These are phyloP conservation scores for Suillus alpinus DNA, from an alignment of 768 basidiomycete species.

Conservation along the genomic window DNA sequence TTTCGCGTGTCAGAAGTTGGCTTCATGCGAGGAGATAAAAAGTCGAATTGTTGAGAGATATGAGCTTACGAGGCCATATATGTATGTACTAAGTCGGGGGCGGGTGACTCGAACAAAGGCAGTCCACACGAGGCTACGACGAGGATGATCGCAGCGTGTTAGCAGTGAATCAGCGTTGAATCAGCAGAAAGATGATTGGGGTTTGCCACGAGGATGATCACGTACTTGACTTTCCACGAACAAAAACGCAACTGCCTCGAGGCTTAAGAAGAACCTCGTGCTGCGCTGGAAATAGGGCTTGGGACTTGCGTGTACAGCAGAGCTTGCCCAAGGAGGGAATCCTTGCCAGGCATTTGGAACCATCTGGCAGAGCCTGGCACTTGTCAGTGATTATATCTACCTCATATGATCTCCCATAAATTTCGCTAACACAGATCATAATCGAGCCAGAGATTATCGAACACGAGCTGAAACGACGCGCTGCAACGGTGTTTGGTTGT, in stretches of 20 bases:
- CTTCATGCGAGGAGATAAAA: slow-evolving; percentile 39
- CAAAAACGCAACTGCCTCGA: slow-evolving; percentile 15
- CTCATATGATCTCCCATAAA: slow-evolving; percentile 5
- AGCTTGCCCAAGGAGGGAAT: slow-evolving; percentile 1
- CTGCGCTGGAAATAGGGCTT: slow-evolving; percentile 5
- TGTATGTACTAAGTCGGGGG: background rate
- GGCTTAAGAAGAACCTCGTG: slow-evolving; percentile 9
- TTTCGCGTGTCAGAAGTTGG: slow-evolving; percentile 63
- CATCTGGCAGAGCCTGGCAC: background rate
- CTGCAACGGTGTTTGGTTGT: slow-evolving; percentile 31
- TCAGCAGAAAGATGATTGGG: slow-evolving; percentile 1
- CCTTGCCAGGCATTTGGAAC: background rate
- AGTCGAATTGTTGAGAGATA: background rate
- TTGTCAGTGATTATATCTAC: slow-evolving; percentile 2
- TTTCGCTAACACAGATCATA: slow-evolving; percentile 12
- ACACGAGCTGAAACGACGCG: background rate
- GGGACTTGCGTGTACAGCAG: background rate
- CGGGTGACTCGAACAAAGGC: slow-evolving; percentile 9
- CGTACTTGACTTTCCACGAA: slow-evolving; percentile 2
- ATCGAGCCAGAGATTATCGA: slow-evolving; percentile 37
- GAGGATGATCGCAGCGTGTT: background rate
- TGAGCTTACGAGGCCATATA: slow-evolving; percentile 10
- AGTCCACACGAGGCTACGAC: slow-evolving; percentile 10
- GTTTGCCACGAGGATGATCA: slow-evolving; percentile 13
- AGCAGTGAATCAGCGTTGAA: background rate